Conservation (phyloP, 768 basidiomycete species). For the Amylocystis lapponica region DNA sequence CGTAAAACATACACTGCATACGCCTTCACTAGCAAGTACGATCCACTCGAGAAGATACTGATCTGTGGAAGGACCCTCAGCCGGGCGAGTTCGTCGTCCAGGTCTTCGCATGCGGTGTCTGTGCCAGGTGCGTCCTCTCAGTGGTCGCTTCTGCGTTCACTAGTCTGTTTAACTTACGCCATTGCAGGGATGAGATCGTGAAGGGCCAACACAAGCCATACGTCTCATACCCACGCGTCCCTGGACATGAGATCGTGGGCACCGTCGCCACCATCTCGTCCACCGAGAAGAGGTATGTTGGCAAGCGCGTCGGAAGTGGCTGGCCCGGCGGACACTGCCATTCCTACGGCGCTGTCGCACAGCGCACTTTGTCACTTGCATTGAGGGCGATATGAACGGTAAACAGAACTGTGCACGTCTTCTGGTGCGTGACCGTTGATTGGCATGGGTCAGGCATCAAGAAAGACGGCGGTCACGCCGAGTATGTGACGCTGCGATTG, state of each 20-base stretch:
- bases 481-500: constrained; percentile 21
- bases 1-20: constrained; percentile 15
- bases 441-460: constrained; percentile 12
- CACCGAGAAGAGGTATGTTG: constrained; percentile 16
- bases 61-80: constrained; percentile 17
- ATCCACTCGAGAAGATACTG: constrained; percentile 12
- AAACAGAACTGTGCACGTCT: neutral
- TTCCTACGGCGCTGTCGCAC: constrained; percentile 19
- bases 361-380: constrained; percentile 21
- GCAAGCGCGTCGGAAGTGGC: constrained; percentile 25
- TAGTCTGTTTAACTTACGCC: neutral
- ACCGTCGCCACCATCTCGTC: constrained; percentile 18
- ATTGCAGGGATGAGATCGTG: constrained; percentile 9
- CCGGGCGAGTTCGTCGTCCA: constrained; percentile 18
- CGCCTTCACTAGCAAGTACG: constrained; percentile 15
- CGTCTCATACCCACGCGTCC: constrained; percentile 14
- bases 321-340: constrained; percentile 24
- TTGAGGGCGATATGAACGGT: constrained; percentile 18
- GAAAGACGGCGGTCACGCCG: constrained; percentile 23
- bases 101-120: constrained; percentile 23
- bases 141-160: too few species aligned
- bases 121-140: constrained; percentile 14
- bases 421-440: too few species aligned
- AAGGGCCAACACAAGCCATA: neutral
- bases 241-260: constrained; percentile 26